These are phyloP conservation scores for Butyriboletus appendiculatus DNA, from an alignment of 1,284 basidiomycete genomes.

Conservation along the genomic window DNA sequence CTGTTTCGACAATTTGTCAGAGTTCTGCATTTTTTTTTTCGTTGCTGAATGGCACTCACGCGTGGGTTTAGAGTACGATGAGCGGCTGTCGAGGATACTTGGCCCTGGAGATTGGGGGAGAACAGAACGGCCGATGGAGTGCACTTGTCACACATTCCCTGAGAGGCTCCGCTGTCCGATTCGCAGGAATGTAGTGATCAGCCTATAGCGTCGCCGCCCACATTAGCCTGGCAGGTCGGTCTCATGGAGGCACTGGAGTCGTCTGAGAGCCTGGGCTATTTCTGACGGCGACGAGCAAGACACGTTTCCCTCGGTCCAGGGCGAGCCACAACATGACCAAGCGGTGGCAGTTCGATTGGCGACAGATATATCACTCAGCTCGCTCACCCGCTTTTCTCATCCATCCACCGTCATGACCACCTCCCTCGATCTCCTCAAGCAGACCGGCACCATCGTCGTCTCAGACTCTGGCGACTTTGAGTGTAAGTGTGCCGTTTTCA, in stretches of 20 bases:
- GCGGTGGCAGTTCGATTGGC: conserved; percentile 14
- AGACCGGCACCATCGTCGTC: conserved; percentile 92
- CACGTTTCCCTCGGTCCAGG: conserved; percentile 19
- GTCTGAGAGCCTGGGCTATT: conserved; percentile 14
- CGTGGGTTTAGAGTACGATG: not conserved
- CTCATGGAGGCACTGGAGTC: not conserved
- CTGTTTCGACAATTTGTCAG: too few species aligned
- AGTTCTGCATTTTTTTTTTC: too few species aligned
- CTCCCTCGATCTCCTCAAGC: conserved; percentile 86
- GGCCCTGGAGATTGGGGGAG: not conserved
- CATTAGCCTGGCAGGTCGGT: not conserved
- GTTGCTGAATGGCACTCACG: not conserved
- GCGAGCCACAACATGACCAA: conserved; percentile 21
- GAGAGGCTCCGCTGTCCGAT: conserved; percentile 9
- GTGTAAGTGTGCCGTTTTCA: conserved; percentile 48
- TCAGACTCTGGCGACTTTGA: conserved; percentile 91
- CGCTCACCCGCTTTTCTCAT: not conserved
- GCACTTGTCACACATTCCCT: conserved; percentile 11
- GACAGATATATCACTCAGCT: conserved; percentile 16
- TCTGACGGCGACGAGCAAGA: conserved; percentile 1
- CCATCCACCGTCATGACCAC: conserved; percentile 67
- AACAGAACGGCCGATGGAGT: not conserved
- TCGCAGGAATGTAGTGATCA: conserved; percentile 11
- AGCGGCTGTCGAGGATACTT: not conserved
- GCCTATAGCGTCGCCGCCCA: not conserved